phyloP scores from a whole-genome alignment of 495 filamentous ascomycete species.

The Aspergillus mulundensis region DNA sequence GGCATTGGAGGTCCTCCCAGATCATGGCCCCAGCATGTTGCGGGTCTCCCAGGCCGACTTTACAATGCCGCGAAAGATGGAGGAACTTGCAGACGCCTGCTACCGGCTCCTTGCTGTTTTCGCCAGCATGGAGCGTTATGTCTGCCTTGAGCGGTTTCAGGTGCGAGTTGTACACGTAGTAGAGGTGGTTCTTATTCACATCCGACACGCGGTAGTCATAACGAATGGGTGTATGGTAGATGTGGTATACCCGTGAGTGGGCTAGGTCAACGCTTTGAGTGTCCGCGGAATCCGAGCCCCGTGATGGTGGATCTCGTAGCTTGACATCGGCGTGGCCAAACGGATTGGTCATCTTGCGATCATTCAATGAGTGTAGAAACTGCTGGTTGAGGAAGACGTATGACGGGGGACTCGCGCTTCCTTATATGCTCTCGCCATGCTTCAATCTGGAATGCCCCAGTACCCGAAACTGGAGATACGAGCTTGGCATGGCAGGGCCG shows the following conservation, averaged over 20 bases:
- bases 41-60: slow-evolving; percentile 32
- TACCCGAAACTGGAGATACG: background rate
- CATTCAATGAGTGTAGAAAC: background rate
- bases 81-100: slow-evolving; percentile 31
- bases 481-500: slow-evolving; percentile 4
- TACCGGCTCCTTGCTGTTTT: slow-evolving; percentile 23
- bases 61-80: slow-evolving; percentile 30
- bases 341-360: background rate
- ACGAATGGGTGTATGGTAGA: slow-evolving; percentile 26
- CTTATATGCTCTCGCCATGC: slow-evolving; percentile 2
- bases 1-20: slow-evolving; percentile 27
- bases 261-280: background rate
- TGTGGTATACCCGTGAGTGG: slow-evolving; percentile 13
- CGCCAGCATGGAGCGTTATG: slow-evolving; percentile 30
- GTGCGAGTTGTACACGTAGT: slow-evolving; percentile 28
- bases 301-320: background rate
- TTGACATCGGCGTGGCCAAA: background rate
- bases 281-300: background rate
- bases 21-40: slow-evolving; percentile 13
- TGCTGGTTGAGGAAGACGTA: background rate
- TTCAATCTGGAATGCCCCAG: background rate
- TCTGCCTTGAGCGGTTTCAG: slow-evolving; percentile 29
- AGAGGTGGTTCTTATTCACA: slow-evolving; percentile 18
- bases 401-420: too few species aligned
- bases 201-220: slow-evolving; percentile 28